Base-by-base conservation (phyloP, 1,284 basidiomycete species). In the Irpex sp. region DNA sequence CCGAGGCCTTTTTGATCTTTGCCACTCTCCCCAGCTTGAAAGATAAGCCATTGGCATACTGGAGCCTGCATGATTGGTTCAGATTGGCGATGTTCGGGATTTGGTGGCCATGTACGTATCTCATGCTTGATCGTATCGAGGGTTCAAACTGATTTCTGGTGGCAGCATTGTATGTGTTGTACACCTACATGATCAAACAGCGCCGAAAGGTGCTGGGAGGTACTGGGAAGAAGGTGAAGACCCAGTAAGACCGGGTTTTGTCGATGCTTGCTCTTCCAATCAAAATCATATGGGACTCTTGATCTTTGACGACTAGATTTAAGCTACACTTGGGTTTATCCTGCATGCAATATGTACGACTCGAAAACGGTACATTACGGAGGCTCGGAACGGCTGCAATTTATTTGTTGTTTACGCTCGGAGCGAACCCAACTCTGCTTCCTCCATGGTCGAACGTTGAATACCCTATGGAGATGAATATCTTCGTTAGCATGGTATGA, bases 101-200 rank as follows among this genome's bases (percentile, higher is more conserved):
- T 56, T 98, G 95, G 94, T 94, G 93, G 87, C 94, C 94, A 60
- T 86, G 94, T 95, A 74, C 69, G 84, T 79, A 5, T 14, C 58
- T 60, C 4, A 36, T 49, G 18, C 23, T 33, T 36, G 28, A 42
- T 36, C 56, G 36, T 54, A 45, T 36, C 33, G 23, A 16, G 52
- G 36, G 33, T 14, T 35, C 28, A n/a, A 18, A 19, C n/a, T 55
- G 42, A 23, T 0, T 19, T 0, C 9, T 4, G n/a, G 9, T 9
- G 48, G 21, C 66, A 93, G 91, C 86, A 5, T 78, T 97, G 59
- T 96, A 94, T 72, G 79, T 92, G 63, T 84, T 97, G 81, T 95
- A 93, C 77, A 89, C 87, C 10, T 84, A 97, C 75, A 97, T 97
- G 94, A 87, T 94, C 58, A 80, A 77, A 63, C 93, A 94, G 73